Percentiles rank a stretch among this genome's conserved stretches.
These are phyloP conservation scores for Castanea sativa DNA, from an alignment of 306 rosid genomes.

Conservation along the genomic window DNA sequence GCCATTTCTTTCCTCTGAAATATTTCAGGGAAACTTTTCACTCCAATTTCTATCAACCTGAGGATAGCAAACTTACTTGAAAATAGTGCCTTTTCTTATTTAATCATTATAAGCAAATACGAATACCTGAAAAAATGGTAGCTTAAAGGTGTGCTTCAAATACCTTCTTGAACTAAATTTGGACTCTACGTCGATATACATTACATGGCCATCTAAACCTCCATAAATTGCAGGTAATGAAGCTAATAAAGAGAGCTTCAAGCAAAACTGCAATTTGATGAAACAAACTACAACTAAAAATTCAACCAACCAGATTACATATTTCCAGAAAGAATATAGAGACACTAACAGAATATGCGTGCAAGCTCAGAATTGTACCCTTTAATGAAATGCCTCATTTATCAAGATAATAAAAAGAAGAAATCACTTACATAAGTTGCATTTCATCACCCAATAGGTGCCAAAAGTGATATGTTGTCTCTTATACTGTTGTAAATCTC, in stretches of 20 bases:
- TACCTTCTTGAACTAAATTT: conserved; percentile 90
- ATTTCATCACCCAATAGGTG: neutral
- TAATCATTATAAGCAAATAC: conserved; percentile 21
- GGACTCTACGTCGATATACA: conserved; percentile 82
- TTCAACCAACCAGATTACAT: conserved; percentile 12
- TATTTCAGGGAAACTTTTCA: conserved; percentile 76
- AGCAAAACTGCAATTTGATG: conserved; percentile 61
- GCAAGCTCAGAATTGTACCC: neutral
- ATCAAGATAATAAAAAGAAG: neutral
- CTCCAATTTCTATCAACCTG: conserved; percentile 90
- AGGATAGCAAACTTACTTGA: conserved; percentile 5
- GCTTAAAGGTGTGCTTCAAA: neutral
- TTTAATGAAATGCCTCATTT: neutral
- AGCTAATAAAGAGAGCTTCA: conserved; percentile 86
- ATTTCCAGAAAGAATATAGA: conserved; percentile 3
- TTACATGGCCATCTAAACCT: conserved; percentile 79
- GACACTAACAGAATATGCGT: neutral
- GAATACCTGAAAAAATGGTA: conserved; percentile 5
- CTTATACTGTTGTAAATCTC: neutral
- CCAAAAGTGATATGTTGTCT: neutral
- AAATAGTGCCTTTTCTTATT: neutral
- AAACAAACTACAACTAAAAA: conserved; percentile 1
- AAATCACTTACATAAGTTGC: neutral
- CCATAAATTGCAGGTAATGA: conserved; percentile 64
- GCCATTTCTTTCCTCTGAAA: conserved; percentile 79